phyloP scores from a whole-genome alignment of 140 eudicot genomes.

The Stevia rebaudiana region DNA sequence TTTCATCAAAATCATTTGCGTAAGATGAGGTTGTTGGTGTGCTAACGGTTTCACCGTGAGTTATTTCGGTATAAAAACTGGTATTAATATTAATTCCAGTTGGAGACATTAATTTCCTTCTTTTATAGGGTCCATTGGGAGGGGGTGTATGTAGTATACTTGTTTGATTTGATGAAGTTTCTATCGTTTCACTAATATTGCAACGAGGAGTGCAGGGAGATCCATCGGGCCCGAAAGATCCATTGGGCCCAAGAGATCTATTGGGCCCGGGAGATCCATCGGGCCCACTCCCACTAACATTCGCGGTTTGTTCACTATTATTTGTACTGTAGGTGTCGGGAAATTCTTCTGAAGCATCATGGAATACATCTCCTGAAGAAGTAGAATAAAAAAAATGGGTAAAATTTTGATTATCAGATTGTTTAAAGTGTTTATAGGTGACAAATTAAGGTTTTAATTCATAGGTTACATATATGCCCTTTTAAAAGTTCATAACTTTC shows the following conservation, averaged over 20 bases:
- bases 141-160: constrained; percentile 49
- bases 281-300: constrained; percentile 12
- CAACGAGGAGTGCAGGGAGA: constrained; percentile 31
- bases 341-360: constrained; percentile 66
- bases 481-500: neutral
- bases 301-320: constrained; percentile 21
- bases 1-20: constrained; percentile 47
- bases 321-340: constrained; percentile 18
- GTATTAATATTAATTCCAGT: constrained; percentile 25
- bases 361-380: constrained; percentile 64
- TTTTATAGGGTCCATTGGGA: constrained; percentile 57
- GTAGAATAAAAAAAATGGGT: neutral
- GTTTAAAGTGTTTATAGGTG: neutral
- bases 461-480: neutral
- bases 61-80: constrained; percentile 37
- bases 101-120: constrained; percentile 65
- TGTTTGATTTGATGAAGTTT: constrained; percentile 12
- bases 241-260: too few species aligned
- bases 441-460: neutral
- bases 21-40: constrained; percentile 28
- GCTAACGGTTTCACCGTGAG: constrained; percentile 21
- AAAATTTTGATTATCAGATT: neutral
- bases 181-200: constrained; percentile 30
- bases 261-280: constrained; percentile 41
- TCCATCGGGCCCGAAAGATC: constrained; percentile 29